These are phyloP conservation scores for Suillus subalutaceus DNA, from an alignment of 768 basidiomycete genomes.

Conservation along the genomic window DNA sequence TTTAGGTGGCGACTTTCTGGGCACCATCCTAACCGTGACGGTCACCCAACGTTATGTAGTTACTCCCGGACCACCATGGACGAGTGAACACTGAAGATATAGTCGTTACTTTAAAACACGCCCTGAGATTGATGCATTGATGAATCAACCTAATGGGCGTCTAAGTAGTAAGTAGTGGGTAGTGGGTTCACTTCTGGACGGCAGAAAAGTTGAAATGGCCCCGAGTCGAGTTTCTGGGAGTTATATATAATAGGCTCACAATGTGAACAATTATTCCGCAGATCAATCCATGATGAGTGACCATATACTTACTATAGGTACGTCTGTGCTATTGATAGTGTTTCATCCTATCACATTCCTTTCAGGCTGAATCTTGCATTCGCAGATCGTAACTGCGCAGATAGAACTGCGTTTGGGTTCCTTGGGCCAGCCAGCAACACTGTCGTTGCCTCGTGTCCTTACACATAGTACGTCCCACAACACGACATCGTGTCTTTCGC, in stretches of 20 bases:
- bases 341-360: not conserved
- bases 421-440: not conserved
- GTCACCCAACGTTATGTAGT: no score
- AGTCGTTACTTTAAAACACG: no score
- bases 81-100: no score
- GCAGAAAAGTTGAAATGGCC: no score
- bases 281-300: not conserved
- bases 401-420: constrained; percentile 5
- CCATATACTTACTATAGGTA: not conserved
- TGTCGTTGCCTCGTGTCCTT: not conserved
- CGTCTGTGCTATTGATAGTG: not conserved
- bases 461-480: not conserved
- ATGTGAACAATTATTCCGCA: not conserved
- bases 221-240: no score
- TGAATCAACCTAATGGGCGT: no score
- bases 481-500: not conserved
- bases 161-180: no score
- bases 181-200: no score
- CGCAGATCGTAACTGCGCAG: not conserved
- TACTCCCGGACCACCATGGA: no score
- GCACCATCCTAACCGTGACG: no score
- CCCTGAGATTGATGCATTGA: no score
- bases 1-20: no score
- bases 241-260: not conserved
- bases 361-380: not conserved